Conservation (phyloP, 768 basidiomycete species). For the Termitomyces titanicus region DNA sequence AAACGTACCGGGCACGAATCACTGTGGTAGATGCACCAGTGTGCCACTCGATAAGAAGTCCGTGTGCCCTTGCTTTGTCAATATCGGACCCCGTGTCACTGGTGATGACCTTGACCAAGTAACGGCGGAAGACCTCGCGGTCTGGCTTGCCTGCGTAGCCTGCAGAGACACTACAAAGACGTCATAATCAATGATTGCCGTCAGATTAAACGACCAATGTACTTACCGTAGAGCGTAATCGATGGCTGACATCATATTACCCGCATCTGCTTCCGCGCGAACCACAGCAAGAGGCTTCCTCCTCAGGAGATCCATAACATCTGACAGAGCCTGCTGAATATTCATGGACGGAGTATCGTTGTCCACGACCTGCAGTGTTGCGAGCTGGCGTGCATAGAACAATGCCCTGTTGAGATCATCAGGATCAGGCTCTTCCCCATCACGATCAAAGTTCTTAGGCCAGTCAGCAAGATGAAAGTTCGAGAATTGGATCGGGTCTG, state of each 20-base stretch:
- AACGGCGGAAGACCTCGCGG: constrained; percentile 7
- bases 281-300: constrained; percentile 2
- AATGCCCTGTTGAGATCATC: constrained; percentile 2
- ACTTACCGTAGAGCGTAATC: constrained; percentile 15
- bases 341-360: background rate
- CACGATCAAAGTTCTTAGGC: background rate
- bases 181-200: background rate
- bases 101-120: constrained; percentile 12
- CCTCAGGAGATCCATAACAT: constrained; percentile 1
- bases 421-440: background rate
- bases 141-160: constrained; percentile 12
- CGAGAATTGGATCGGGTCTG: constrained; percentile 6
- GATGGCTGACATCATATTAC: constrained; percentile 10
- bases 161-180: constrained; percentile 7
- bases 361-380: background rate
- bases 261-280: constrained; percentile 14
- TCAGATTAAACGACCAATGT: background rate
- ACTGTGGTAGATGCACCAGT: background rate
- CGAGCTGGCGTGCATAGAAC: constrained; percentile 3
- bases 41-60: constrained; percentile 15
- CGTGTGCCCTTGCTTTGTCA: constrained; percentile 13
- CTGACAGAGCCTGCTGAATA: background rate
- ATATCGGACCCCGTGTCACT: background rate
- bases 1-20: constrained; percentile 10
- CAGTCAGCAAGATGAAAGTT: constrained; percentile 1